Evolutionary conservation across 164 flowering plant species (phyloP).

Genomic region (Annona squamosa): DNA sequence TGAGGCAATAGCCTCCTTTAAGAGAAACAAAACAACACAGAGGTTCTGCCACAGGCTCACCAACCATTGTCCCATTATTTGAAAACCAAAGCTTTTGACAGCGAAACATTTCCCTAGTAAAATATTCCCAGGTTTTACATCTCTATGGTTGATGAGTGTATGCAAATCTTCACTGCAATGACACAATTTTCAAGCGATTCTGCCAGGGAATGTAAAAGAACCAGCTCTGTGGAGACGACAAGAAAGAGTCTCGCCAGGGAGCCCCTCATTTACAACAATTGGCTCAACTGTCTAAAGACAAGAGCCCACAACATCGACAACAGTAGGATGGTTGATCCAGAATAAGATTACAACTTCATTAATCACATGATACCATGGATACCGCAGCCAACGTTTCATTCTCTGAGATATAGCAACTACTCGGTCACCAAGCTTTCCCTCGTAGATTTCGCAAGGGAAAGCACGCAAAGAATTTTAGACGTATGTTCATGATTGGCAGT

Average conservation of each 20-base stretch:
- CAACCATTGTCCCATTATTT: too few relatives aligned
- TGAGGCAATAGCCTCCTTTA: too few relatives aligned
- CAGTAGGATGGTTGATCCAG: background rate
- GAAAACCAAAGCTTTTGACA: background rate
- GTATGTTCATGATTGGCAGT: background rate
- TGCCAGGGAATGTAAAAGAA: background rate
- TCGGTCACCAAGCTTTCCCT: background rate
- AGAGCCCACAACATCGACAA: background rate
- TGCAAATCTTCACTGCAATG: background rate
- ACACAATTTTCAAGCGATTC: background rate
- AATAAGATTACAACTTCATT: background rate
- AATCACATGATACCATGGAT: too few relatives aligned
- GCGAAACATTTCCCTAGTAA: background rate
- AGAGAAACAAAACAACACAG: too few relatives aligned
- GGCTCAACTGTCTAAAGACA: background rate
- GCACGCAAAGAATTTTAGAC: too few relatives aligned
- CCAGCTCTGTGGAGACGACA: background rate
- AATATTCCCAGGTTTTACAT: background rate
- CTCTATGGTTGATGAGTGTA: background rate
- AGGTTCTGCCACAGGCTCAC: too few relatives aligned
- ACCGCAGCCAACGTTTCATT: too few relatives aligned
- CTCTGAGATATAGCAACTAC: background rate
- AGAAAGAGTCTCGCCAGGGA: background rate
- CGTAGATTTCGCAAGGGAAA: background rate
- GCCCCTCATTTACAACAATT: background rate